Evolutionary conservation across 2,329 filamentous ascomycete genomes (phyloP).

Genomic region (Phialophora verrucosa): DNA sequence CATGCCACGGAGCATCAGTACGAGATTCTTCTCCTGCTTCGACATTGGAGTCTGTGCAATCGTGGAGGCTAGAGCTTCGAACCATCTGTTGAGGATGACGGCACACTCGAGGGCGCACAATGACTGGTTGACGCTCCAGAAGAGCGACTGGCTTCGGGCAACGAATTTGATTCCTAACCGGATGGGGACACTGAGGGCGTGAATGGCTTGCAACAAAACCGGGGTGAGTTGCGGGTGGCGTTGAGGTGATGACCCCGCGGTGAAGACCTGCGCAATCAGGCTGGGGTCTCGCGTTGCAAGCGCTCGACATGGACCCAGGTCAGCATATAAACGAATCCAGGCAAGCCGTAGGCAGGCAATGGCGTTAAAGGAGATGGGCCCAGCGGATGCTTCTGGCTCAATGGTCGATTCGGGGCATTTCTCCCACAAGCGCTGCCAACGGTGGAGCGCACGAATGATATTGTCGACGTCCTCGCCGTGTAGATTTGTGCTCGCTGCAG

Average conservation of each 20-base stretch:
- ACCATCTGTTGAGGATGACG: conserved; percentile 54
- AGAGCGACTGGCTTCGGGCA: conserved; percentile 46
- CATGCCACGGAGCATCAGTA: conserved; percentile 18
- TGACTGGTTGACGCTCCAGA: conserved; percentile 48
- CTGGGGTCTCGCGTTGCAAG: conserved; percentile 69
- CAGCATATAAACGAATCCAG: conserved; percentile 13
- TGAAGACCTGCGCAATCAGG: conserved; percentile 66
- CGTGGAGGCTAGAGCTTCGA: conserved; percentile 38
- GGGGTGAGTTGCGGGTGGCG: conserved; percentile 66
- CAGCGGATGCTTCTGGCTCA: conserved; percentile 14
- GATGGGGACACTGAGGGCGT: conserved; percentile 66
- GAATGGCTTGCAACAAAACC: conserved; percentile 70
- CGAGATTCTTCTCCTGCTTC: conserved; percentile 13
- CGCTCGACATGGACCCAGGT: conserved; percentile 66
- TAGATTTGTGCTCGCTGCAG: not conserved
- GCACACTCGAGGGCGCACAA: conserved; percentile 47
- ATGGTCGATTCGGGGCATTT: conserved; percentile 8
- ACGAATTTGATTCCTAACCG: conserved; percentile 47
- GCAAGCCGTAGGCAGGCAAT: conserved; percentile 9
- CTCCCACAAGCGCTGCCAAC: conserved; percentile 16
- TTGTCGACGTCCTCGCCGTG: conserved; percentile 8
- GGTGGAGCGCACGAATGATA: conserved; percentile 11
- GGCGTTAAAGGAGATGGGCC: conserved; percentile 12
- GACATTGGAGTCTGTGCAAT: not conserved
- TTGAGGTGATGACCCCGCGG: conserved; percentile 63